Base-by-base conservation (phyloP, 345 rosid genomes). In the Geranium rotundifolium region DNA sequence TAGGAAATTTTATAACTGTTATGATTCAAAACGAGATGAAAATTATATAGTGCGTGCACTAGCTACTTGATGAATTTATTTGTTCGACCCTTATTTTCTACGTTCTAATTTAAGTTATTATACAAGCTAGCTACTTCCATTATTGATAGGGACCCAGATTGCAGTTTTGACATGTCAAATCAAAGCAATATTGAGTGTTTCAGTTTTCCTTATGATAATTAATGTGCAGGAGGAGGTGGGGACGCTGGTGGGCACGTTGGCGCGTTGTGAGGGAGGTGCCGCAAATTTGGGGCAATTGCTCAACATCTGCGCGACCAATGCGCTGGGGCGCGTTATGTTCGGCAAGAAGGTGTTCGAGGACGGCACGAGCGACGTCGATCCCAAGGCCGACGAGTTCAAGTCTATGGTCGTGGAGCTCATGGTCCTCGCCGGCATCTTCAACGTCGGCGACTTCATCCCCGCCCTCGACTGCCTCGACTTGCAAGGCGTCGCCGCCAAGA, bases 381-480 rank as follows among this genome's bases (percentile, higher is more conserved):
- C 77, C 0, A 74, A 83, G 71, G 98, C 98, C 0, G 89, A 87
- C 0, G 95, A 89, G 65, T 92, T 92, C 72, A 85, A 91, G 67
- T 76, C 88, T 0, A 92, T 89, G 98, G 97, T 89, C 64, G 82
- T 84, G 71, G 97, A 92, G 77, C 50, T 85, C 71, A 89, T 89
- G 98, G 79, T 68, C 52, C 66, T 89, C 49, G 95, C 91, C 0
- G 98, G 97, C 19, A 87, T 85, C 2, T 84, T 92, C 67, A 89
- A 92, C 78, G 56, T 92, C 62, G 91, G 97, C 23, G 98, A 92
- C 70, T 92, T 83, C 58, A 72, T 92, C 29, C 98, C 97, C 0
- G 71, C 88, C 0, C 71, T 92, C 59, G 97, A 85, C 61, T 82
- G 91, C 76, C 78, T 92, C 14, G 98, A 92, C 68, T 76, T 92